These are phyloP conservation scores for Adansonia digitata DNA, from an alignment of 345 rosid genomes.

Conservation along the genomic window DNA sequence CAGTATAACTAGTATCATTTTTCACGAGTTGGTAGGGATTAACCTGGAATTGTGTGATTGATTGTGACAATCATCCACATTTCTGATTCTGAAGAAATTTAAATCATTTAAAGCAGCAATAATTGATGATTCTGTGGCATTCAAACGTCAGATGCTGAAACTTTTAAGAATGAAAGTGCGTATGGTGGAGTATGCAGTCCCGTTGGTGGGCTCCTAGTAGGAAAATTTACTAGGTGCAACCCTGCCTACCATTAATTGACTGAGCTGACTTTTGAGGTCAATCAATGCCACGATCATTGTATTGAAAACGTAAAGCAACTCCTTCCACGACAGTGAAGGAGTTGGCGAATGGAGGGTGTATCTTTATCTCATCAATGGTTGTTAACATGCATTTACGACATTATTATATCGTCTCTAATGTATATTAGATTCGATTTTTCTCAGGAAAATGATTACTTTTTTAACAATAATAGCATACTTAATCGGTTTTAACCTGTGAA, in stretches of 20 bases:
- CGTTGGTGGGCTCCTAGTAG: not conserved
- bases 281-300: not conserved
- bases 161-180: not conserved
- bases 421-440: not conserved
- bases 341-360: no score
- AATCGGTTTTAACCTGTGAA: no score
- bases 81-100: not conserved
- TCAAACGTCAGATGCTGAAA: not conserved
- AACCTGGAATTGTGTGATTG: constrained; percentile 4
- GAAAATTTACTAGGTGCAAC: not conserved
- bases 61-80: not conserved
- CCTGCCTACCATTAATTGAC: not conserved
- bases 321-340: not conserved
- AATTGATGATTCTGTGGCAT: not conserved
- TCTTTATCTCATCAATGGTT: not conserved
- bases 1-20: not conserved
- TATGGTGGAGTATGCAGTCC: not conserved
- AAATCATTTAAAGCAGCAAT: not conserved
- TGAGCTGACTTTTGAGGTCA: not conserved
- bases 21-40: not conserved
- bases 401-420: not conserved
- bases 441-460: not conserved
- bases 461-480: not conserved
- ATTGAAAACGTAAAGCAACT: constrained; percentile 10
- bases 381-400: not conserved